Conservation (phyloP, 768 basidiomycete species). For the Suillus alpinus region DNA sequence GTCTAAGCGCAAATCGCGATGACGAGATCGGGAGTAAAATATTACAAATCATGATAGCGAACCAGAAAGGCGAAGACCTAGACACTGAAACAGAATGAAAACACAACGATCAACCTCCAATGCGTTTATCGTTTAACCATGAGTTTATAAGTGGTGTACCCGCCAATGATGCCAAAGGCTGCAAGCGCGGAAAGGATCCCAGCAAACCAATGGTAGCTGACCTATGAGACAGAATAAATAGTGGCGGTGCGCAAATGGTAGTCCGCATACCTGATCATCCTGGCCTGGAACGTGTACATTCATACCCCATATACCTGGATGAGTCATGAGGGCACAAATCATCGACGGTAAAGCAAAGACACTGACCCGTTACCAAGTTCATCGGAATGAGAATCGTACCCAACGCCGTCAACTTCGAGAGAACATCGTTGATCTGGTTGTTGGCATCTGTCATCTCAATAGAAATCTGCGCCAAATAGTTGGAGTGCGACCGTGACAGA, state of each 20-base stretch:
- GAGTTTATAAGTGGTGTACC: conserved; percentile 75
- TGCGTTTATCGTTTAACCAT: conserved; percentile 48
- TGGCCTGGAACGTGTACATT: conserved; percentile 97
- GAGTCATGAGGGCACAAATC: not conserved
- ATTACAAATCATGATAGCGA: not conserved
- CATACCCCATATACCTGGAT: conserved; percentile 91
- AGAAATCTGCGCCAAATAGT: conserved; percentile 98
- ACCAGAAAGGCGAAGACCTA: not conserved
- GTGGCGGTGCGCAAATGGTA: not conserved
- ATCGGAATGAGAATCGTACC: conserved; percentile 97
- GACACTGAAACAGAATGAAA: not conserved
- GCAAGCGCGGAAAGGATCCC: conserved; percentile 80
- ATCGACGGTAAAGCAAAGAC: not conserved
- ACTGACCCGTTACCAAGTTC: conserved; percentile 89
- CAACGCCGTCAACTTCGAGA: conserved; percentile 93
- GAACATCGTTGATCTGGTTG: conserved; percentile 99
- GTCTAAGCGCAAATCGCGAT: not conserved
- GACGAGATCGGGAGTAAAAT: not conserved
- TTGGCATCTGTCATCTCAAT: conserved; percentile 99
- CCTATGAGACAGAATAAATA: not conserved
- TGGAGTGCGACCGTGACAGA: conserved; percentile 95
- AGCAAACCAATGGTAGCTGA: conserved; percentile 79
- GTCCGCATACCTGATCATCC: conserved; percentile 41
- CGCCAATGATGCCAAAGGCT: conserved; percentile 79
- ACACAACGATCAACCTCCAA: not conserved